Percentiles rank a stretch among this genome's conserved stretches.
phyloP scores from a whole-genome alignment of 768 basidiomycete species.

The Mycena vitilis region DNA sequence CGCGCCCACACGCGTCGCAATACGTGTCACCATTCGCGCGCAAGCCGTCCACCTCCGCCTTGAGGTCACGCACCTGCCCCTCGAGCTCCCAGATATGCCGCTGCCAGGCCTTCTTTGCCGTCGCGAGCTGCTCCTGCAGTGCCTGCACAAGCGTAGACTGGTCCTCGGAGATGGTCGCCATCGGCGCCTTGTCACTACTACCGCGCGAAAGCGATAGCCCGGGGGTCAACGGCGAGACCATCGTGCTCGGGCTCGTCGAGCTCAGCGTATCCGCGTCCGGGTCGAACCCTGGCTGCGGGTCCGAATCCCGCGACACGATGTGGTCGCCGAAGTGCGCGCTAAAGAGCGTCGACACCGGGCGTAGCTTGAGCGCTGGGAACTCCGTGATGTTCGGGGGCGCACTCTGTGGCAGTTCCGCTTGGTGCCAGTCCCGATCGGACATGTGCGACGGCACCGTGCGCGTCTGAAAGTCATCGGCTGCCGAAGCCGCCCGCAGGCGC shows the following conservation, averaged over 20 bases:
- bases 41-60: slow-evolving; percentile 72
- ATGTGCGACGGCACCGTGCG: slow-evolving; percentile 40
- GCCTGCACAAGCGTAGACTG: slow-evolving; percentile 60
- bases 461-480: slow-evolving; percentile 41
- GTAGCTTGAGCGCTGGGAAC: slow-evolving; percentile 75
- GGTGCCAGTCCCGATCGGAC: slow-evolving; percentile 43
- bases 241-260: slow-evolving; percentile 55
- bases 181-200: slow-evolving; percentile 45
- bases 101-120: slow-evolving; percentile 74
- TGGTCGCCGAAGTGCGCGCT: slow-evolving; percentile 73
- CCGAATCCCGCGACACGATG: slow-evolving; percentile 45
- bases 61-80: slow-evolving; percentile 76
- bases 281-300: slow-evolving; percentile 51
- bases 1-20: slow-evolving; percentile 74
- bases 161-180: slow-evolving; percentile 48
- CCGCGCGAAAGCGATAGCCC: slow-evolving; percentile 40
- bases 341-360: slow-evolving; percentile 83
- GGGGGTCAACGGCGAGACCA: slow-evolving; percentile 63
- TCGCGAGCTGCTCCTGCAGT: slow-evolving; percentile 71
- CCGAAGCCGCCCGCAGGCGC: slow-evolving; percentile 38
- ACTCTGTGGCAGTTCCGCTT: slow-evolving; percentile 58
- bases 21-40: slow-evolving; percentile 53
- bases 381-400: slow-evolving; percentile 73
- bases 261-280: slow-evolving; percentile 63
- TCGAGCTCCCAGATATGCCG: slow-evolving; percentile 82